phyloP scores from a whole-genome alignment of 192 early-diverging fungal genomes.

The Funneliformis mosseae region DNA sequence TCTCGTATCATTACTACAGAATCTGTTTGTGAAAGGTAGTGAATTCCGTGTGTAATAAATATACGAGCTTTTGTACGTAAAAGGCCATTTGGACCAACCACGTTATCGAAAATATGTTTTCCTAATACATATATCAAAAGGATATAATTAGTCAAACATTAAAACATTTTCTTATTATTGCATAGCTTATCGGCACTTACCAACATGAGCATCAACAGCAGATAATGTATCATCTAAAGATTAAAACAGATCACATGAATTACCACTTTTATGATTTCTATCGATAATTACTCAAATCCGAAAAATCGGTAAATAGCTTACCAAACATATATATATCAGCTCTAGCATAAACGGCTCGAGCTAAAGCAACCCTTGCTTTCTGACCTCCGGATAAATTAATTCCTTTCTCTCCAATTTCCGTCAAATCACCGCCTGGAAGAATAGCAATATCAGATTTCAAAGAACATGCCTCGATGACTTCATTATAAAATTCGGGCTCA shows the following conservation, averaged over 20 bases:
- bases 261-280: not conserved
- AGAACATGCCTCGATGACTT: constrained; percentile 81
- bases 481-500: constrained; percentile 77
- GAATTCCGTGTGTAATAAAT: constrained; percentile 82
- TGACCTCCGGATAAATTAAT: constrained; percentile 94
- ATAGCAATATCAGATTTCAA: constrained; percentile 86
- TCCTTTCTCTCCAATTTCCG: constrained; percentile 91
- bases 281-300: not conserved
- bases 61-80: constrained; percentile 77
- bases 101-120: constrained; percentile 76
- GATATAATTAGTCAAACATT: not conserved
- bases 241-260: constrained; percentile 12
- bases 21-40: constrained; percentile 70
- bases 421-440: constrained; percentile 83
- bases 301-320: constrained; percentile 40
- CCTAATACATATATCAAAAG: constrained; percentile 16
- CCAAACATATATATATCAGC: constrained; percentile 87
- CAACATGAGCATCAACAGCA: constrained; percentile 69
- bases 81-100: constrained; percentile 85
- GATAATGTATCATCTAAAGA: constrained; percentile 59
- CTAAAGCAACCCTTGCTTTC: constrained; percentile 68
- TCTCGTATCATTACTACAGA: constrained; percentile 72
- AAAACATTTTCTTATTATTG: no score
- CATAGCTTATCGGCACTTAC: constrained; percentile 51
- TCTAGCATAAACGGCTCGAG: constrained; percentile 84